Base-by-base conservation (phyloP, 805 yeast species). In the Saccharomycopsis oosterbeekiorum region DNA sequence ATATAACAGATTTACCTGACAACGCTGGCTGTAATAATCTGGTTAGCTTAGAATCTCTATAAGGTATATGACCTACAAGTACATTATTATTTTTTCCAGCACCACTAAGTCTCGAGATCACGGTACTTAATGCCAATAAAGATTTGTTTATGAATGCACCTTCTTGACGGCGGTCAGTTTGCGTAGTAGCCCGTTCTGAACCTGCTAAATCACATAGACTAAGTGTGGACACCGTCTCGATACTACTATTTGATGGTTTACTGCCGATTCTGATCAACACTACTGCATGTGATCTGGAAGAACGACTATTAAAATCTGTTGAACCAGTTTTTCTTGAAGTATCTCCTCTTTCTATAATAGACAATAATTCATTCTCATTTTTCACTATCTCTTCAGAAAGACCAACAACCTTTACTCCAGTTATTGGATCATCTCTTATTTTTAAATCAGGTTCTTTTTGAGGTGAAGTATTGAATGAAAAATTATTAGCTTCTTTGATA, bases 191-290 rank as follows among this genome's bases (percentile, higher is more conserved):
- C 59, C 88, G 80, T 73, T 93, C 99, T n/a, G 96, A 88, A 36
- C 99, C 99, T 0, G 99, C 99, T 68, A 93, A 79, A 74, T 93
- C 99, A 75, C 98, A 93, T 60, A 93, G 77, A 40, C 93, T 89
- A 39, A 93, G 80, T 0, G 90, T 84, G 41, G 91, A 80, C 43
- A 76, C 72, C 15, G 73, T 74, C 39, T 70, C 70, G n/a, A 65
- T 62, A 4, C 77, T 79, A 12, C 76, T 72, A 0, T 68, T 65
- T 12, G 74, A 60, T 70, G 80, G 81, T 1, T 78, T 75, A 4
- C 76, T 71, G 2, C 75, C 75, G 17, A 93, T 70, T 62, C 84
- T 76, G 21, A 94, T 78, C 70, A 88, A 84, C 8, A 93, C 83
- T 24, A 93, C 85, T 0, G 97, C 96, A 71, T 93, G 99, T 1